Conservation (phyloP, 108 stramenopile genomes). For the Aurantiochytrium sp. region DNA sequence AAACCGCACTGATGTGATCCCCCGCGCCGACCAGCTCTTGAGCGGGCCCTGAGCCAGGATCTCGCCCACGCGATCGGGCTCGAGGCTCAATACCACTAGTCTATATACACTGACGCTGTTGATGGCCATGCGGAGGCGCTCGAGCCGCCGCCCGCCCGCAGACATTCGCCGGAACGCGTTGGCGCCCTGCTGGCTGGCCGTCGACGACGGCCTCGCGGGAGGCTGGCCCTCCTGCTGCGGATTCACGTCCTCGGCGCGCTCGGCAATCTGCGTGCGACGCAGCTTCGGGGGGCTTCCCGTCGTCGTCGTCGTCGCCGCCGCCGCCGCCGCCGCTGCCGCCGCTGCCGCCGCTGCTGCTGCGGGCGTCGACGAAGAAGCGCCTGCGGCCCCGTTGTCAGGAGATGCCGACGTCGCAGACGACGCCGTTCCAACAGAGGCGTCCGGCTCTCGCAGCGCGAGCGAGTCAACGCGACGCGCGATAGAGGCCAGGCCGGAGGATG, state of each 20-base stretch:
- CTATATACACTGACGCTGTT: not conserved
- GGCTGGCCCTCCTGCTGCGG: too few species aligned
- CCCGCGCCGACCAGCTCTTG: not conserved
- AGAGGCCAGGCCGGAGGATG: not conserved
- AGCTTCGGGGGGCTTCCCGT: not conserved
- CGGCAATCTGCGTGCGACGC: not conserved
- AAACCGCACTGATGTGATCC: conserved; percentile 87
- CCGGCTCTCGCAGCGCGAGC: not conserved
- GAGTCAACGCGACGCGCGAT: not conserved
- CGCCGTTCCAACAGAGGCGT: not conserved
- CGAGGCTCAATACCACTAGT: not conserved
- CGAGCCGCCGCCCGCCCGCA: not conserved
- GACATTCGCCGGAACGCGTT: not conserved
- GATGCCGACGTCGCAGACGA: too few species aligned
- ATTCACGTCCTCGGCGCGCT: too few species aligned
- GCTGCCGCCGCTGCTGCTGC: not conserved
- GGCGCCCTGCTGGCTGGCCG: not conserved
- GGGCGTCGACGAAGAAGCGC: not conserved
- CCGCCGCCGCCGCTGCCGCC: not conserved
- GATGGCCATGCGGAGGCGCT: not conserved
- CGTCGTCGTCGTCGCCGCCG: too few species aligned
- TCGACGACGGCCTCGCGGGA: too few species aligned
- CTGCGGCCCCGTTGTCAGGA: not conserved
- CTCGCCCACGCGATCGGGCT: not conserved
- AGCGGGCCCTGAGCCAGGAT: not conserved